phyloP scores from a whole-genome alignment of 495 filamentous ascomycete species.

The Annulohypoxylon moriforme region DNA sequence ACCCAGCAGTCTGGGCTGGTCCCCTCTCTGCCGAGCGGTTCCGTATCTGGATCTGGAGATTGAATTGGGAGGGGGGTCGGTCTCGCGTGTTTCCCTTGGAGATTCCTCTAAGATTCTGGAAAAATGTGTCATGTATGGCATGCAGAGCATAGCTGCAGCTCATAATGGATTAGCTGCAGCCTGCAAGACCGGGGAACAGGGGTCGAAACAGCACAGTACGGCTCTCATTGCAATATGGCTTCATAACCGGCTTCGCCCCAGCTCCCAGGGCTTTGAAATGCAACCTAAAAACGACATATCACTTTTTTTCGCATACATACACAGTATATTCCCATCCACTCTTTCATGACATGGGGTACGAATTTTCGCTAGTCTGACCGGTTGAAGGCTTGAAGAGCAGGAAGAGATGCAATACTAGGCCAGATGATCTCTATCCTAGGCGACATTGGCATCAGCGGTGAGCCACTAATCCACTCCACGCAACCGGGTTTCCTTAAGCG shows the following conservation, averaged over 20 bases:
- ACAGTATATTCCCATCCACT: constrained; percentile 25
- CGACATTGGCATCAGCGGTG: constrained; percentile 43
- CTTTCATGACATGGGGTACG: constrained; percentile 15
- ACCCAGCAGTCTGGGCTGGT: constrained; percentile 46
- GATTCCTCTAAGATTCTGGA: constrained; percentile 42
- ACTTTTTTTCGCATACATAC: constrained; percentile 29
- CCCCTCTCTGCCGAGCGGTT: constrained; percentile 41
- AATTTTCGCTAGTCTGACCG: constrained; percentile 26
- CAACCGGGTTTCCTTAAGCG: constrained; percentile 30
- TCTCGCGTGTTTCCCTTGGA: constrained; percentile 41
- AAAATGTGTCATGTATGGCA: constrained; percentile 43
- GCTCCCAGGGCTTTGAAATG: constrained; percentile 31
- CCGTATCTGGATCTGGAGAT: constrained; percentile 48
- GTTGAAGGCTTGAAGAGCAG: constrained; percentile 24
- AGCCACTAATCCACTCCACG: constrained; percentile 38
- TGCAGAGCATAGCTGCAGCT: constrained; percentile 47
- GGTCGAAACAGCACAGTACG: constrained; percentile 30
- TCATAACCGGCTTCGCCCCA: constrained; percentile 32
- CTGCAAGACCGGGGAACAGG: constrained; percentile 45
- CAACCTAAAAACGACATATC: constrained; percentile 39
- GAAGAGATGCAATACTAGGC: constrained; percentile 11
- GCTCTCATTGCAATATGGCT: constrained; percentile 30
- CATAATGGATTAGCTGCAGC: constrained; percentile 43
- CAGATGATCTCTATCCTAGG: constrained; percentile 41
- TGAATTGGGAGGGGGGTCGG: constrained; percentile 31